Percentiles rank a stretch among this genome's conserved stretches.
These are phyloP conservation scores for Lepidium sativum DNA, from an alignment of 345 rosid genomes.

Conservation along the genomic window DNA sequence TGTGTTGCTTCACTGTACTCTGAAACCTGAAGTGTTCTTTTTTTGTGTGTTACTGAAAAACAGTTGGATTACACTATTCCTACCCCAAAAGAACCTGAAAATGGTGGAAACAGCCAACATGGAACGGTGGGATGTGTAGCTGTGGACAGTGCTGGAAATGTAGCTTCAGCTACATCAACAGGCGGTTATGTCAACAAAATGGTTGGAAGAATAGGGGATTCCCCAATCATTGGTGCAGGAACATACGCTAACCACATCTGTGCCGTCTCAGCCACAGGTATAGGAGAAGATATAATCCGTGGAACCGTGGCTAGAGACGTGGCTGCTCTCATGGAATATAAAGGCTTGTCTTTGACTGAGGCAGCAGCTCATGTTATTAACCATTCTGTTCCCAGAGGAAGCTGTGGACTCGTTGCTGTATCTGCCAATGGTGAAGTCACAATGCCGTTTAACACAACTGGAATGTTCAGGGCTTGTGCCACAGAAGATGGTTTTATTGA, in stretches of 20 bases:
- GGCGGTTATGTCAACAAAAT: slow-evolving; percentile 92
- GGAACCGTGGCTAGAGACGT: slow-evolving; percentile 88
- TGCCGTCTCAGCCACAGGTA: slow-evolving; percentile 92
- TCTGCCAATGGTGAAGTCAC: slow-evolving; percentile 79
- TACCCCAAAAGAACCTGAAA: slow-evolving; percentile 16
- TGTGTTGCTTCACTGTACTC: neutral
- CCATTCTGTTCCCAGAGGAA: slow-evolving; percentile 48
- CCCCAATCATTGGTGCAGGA: slow-evolving; percentile 87
- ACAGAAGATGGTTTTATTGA: slow-evolving; percentile 75
- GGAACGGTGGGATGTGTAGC: slow-evolving; percentile 99
- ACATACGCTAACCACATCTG: slow-evolving; percentile 83
- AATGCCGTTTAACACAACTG: slow-evolving; percentile 71
- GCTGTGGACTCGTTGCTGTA: slow-evolving; percentile 75
- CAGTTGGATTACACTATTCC: slow-evolving; percentile 82
- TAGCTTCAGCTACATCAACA: slow-evolving; percentile 89
- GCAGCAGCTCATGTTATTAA: slow-evolving; percentile 65
- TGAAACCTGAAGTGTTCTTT: neutral
- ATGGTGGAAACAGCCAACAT: slow-evolving; percentile 46
- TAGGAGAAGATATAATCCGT: slow-evolving; percentile 76
- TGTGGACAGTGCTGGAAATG: slow-evolving; percentile 64
- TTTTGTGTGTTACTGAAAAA: neutral
- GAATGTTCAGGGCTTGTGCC: slow-evolving; percentile 96
- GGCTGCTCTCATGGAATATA: slow-evolving; percentile 90
- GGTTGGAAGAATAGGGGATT: slow-evolving; percentile 93
- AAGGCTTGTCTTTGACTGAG: slow-evolving; percentile 67